A percentile compares a stretch with the other conserved stretches of the same genome.
Evolutionary conservation across 768 basidiomycete genomes (phyloP).

Genomic region (Lentinula sp.): DNA sequence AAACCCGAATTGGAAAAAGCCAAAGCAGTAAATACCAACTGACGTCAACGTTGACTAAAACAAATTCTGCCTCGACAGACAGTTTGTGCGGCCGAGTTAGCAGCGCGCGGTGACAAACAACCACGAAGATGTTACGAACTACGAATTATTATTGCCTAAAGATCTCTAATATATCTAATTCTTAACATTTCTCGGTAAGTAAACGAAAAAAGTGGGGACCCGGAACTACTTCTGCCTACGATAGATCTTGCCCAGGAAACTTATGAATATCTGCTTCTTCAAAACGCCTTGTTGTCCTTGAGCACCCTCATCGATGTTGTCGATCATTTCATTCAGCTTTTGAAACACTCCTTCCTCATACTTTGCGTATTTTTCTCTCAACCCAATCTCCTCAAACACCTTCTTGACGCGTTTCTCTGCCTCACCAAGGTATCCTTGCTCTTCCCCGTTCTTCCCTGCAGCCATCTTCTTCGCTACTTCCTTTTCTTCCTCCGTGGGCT

Average conservation of each 20-base stretch:
- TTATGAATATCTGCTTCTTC: conserved; percentile 69
- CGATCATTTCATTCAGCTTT: conserved; percentile 64
- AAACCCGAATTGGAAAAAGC: neutral
- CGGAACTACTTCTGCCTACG: conserved; percentile 45
- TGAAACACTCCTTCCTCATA: conserved; percentile 79
- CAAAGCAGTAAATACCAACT: conserved; percentile 1
- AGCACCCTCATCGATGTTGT: conserved; percentile 49
- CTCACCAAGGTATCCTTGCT: conserved; percentile 10
- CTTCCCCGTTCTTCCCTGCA: conserved; percentile 4
- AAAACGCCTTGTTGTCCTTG: conserved; percentile 31
- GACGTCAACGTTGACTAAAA: no score
- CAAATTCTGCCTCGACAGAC: no score
- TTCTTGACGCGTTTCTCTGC: conserved; percentile 37
- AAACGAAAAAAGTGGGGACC: neutral
- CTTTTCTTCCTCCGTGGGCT: conserved; percentile 46
- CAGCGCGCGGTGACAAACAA: no score
- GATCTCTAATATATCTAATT: neutral
- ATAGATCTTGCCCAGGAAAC: conserved; percentile 86
- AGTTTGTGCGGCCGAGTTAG: no score
- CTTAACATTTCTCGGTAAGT: neutral
- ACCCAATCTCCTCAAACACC: conserved; percentile 65
- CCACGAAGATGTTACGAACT: no score
- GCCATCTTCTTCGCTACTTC: conserved; percentile 6
- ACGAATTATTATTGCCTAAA: no score
- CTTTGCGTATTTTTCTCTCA: conserved; percentile 59